Evolutionary conservation across 352 stramenopile genomes (phyloP), one percentile per base, ranked within the genome.

Genomic region (Phytophthora tentaculata): DNA sequence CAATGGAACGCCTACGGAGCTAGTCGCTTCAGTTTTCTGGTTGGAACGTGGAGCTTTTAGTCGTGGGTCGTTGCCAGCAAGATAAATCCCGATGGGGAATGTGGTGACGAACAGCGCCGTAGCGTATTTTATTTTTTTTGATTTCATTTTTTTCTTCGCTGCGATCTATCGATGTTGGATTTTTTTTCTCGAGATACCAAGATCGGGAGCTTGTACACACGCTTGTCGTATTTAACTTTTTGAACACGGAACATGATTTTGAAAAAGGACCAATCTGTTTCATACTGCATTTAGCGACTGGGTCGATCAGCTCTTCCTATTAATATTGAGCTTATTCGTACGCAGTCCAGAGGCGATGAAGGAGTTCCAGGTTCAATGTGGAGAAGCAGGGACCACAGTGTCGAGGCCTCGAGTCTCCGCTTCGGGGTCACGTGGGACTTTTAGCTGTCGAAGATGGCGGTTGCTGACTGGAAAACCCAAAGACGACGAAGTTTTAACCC

Each of bases 381-480:
- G 39, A 52, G 64, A 66, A 63, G 12, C 44, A 10, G 14, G 50
- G 10, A 50, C 28, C 1, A 22, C 16, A 29, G 51, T 43, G 17
- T 63, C 45, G 24, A 69, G 52, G 53, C 56, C 50, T 17, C 62
- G 41, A 54, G 57, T 32, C 2, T 68, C 66, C 6, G 61, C 70
- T 61, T 71, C 65, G 55, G 28, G 49, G 56, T 67, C 64, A n/a
- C 54, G 65, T 19, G 54, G 61, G 12, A 41, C 51, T 22, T 83
- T 88, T 59, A 86, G 77, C 58, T 84, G 77, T 69, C 74, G 74
- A 53, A 68, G 79, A 8, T 85, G 76, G 76, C 66, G 72, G 2
- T 52, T 65, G 17, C 54, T 83, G 19, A 82, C 71, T 7, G 76
- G 76, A 24, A 73, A 67, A 13, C 39, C 59, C 4, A 57, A 53